These are phyloP conservation scores for Adiantum capillusveneris DNA, from an alignment of 75 land plant species.

Conservation along the genomic window DNA sequence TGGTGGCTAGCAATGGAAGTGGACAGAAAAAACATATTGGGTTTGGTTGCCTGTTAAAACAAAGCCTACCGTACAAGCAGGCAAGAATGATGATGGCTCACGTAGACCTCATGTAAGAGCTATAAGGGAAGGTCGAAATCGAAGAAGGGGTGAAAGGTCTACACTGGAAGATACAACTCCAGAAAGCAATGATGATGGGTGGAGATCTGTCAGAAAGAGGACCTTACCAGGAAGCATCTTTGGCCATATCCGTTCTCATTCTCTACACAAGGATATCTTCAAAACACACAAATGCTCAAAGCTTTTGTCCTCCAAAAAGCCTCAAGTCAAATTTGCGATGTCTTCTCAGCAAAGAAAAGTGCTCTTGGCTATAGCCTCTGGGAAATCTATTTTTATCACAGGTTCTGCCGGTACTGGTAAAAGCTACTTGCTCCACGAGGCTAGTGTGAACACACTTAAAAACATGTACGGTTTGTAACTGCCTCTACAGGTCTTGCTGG, in stretches of 20 bases:
- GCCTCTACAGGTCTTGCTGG: conserved; percentile 84
- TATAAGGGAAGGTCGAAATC: background rate
- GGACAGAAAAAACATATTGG: too few species aligned
- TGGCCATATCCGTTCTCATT: background rate
- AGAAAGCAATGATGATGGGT: conserved; percentile 8
- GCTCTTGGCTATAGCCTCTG: conserved; percentile 30
- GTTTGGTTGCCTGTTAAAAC: too few species aligned
- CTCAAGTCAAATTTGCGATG: conserved; percentile 1
- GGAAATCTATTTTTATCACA: conserved; percentile 60
- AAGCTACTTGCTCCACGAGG: conserved; percentile 36
- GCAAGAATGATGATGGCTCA: too few species aligned
- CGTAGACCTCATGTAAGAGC: too few species aligned
- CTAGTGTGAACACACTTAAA: conserved; percentile 22
- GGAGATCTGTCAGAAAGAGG: conserved; percentile 24
- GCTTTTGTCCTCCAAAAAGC: too few species aligned
- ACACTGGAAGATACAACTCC: background rate
- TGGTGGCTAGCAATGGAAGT: too few species aligned
- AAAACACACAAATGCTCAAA: background rate
- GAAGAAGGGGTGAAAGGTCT: background rate
- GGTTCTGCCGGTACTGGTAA: conserved; percentile 87
- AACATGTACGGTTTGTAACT: conserved; percentile 41
- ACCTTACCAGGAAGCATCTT: conserved; percentile 16
- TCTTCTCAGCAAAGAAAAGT: conserved; percentile 38
- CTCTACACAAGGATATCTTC: too few species aligned
- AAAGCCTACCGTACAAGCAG: too few species aligned